These are phyloP conservation scores for Termitomyces sp. DNA, from an alignment of 768 basidiomycete species.

Conservation along the genomic window DNA sequence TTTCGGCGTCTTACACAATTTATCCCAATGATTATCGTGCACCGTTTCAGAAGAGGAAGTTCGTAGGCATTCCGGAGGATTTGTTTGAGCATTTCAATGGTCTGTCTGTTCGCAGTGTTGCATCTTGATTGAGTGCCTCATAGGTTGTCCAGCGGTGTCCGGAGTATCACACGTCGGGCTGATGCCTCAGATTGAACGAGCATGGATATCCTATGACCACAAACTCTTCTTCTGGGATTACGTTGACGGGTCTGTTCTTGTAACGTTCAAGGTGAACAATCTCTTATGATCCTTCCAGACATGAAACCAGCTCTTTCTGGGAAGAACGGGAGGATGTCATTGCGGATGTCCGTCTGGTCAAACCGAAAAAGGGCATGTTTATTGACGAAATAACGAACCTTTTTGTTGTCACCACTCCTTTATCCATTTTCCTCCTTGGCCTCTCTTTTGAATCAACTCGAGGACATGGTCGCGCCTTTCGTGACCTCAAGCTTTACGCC, in stretches of 20 bases:
- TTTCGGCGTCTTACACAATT: slow-evolving; percentile 73
- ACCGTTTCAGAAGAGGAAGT: slow-evolving; percentile 73
- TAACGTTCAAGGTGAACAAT: not conserved
- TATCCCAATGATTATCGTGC: slow-evolving; percentile 74
- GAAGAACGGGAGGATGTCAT: slow-evolving; percentile 92
- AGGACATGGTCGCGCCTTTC: slow-evolving; percentile 38
- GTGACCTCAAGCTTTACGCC: slow-evolving; percentile 84
- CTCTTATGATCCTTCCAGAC: slow-evolving; percentile 34
- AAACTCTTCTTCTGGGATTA: slow-evolving; percentile 97
- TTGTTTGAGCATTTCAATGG: slow-evolving; percentile 77
- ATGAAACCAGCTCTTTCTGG: slow-evolving; percentile 87
- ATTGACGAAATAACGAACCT: slow-evolving; percentile 88
- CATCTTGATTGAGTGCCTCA: slow-evolving; percentile 1
- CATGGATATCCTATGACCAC: slow-evolving; percentile 94
- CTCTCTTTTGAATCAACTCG: slow-evolving; percentile 51
- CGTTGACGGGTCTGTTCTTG: slow-evolving; percentile 68
- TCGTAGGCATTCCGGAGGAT: slow-evolving; percentile 72
- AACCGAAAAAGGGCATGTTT: slow-evolving; percentile 81
- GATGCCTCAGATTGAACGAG: slow-evolving; percentile 88
- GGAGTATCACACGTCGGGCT: slow-evolving; percentile 84
- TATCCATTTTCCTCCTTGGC: slow-evolving; percentile 80
- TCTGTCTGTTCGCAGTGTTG: slow-evolving; percentile 24
- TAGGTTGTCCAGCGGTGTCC: slow-evolving; percentile 42
- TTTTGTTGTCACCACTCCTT: slow-evolving; percentile 85
- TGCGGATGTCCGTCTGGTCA: slow-evolving; percentile 81